Base-by-base conservation (phyloP, 2,329 filamentous ascomycete species). In the Penicillium sp. region DNA sequence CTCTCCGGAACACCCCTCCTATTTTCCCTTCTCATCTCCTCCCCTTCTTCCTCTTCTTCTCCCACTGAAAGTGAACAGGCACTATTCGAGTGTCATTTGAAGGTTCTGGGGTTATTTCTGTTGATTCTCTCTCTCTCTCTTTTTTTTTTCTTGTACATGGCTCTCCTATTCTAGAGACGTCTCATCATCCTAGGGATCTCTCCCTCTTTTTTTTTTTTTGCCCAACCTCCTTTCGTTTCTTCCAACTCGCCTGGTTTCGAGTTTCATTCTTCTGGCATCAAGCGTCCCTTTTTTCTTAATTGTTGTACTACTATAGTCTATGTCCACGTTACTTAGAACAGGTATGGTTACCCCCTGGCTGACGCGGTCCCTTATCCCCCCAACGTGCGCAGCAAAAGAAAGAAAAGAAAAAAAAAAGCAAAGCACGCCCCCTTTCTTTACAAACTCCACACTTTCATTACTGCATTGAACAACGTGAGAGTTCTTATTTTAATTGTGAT, bases 221-320 rank as follows among this genome's bases (percentile, higher is more conserved):
- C 59, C 63, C 65, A 62, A 61, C 61, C 60, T 53, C 50, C 31
- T 53, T 63, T 64, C 56, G 50, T 60, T 63, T 60, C 55, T 61
- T 64, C 58, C 33, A 36, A 53, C 59, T 66, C 63, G 64, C 61
- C 66, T 58, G 59, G 64, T 67, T 56, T 66, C 64, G 60, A 66
- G 63, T 58, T 41, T 54, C 65, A 62, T 64, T 66, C 62, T 64
- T 63, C 63, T 58, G 45, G 61, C 59, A 43, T 66, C 61, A 35
- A 63, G 61, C 64, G 60, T 65, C 61, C 65, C n/a, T 19, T 64
- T 64, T 51, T 62, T 66, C 65, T 67, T 67, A 64, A 62, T 70
- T 57, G 53, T 66, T 70, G 70, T 70, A 72, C 66, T 60, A 68
- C 63, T 70, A 70, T 72, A 71, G 63, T 66, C 61, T 61, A 65